Conservation (phyloP, 305 asterid species). For the Fraxinus platypoda region DNA sequence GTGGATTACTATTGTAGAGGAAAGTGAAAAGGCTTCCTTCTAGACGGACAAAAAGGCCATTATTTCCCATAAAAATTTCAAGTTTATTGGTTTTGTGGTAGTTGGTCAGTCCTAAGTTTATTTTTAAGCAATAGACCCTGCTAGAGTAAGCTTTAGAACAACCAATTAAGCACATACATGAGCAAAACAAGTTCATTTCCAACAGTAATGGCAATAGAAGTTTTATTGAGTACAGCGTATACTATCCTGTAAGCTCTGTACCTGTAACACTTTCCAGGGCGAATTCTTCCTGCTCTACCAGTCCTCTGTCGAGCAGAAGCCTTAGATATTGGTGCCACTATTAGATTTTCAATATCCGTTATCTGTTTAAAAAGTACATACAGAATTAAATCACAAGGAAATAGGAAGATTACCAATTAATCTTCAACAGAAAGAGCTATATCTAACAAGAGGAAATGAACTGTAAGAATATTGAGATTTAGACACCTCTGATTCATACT, state of each 20-base stretch:
- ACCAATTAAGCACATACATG: not conserved
- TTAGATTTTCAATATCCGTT: conserved; percentile 81
- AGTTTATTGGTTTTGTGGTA: not conserved
- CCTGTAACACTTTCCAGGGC: conserved; percentile 99
- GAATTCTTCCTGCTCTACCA: conserved; percentile 97
- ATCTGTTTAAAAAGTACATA: conserved; percentile 47
- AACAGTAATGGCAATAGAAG: not conserved
- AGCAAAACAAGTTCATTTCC: not conserved
- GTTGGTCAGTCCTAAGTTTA: not conserved
- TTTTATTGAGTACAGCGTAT: not conserved
- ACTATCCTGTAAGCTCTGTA: conserved; percentile 22
- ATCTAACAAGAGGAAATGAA: not conserved
- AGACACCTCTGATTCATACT: conserved; percentile 10
- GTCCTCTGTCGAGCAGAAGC: conserved; percentile 97
- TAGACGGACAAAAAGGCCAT: not conserved
- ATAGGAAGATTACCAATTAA: not conserved
- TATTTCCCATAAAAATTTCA: not conserved
- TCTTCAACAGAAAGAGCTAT: not conserved
- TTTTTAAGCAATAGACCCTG: not conserved
- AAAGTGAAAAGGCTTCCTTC: not conserved
- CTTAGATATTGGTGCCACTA: conserved; percentile 91
- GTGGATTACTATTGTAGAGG: not conserved
- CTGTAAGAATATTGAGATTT: conserved; percentile 3
- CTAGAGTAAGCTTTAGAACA: not conserved
- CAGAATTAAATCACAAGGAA: conserved; percentile 7